phyloP scores from a whole-genome alignment of 352 stramenopile genomes.

The Phytophthora multivora region DNA sequence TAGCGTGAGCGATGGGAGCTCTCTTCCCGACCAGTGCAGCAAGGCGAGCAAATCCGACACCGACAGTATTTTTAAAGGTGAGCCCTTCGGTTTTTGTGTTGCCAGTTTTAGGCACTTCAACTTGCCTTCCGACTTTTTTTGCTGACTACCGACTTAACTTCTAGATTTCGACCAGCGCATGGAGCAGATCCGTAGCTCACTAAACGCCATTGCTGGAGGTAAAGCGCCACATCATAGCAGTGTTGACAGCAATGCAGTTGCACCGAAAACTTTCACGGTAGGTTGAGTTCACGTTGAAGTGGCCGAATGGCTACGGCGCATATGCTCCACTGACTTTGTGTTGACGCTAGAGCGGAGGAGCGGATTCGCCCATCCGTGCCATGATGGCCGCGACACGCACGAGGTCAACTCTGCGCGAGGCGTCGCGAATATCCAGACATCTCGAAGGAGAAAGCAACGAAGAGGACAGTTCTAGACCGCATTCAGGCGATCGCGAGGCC shows the following conservation, averaged over 20 bases:
- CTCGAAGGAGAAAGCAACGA: not conserved
- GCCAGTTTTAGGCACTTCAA: slow-evolving; percentile 11
- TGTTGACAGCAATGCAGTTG: not conserved
- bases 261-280: slow-evolving; percentile 28
- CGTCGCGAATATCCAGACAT: slow-evolving; percentile 25
- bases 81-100: slow-evolving; percentile 3
- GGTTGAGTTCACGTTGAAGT: slow-evolving; percentile 11
- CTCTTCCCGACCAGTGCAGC: slow-evolving; percentile 4
- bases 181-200: slow-evolving; percentile 70
- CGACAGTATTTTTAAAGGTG: slow-evolving; percentile 38
- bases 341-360: slow-evolving; percentile 14
- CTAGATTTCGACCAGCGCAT: slow-evolving; percentile 75
- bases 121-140: slow-evolving; percentile 7
- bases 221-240: slow-evolving; percentile 5
- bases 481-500: slow-evolving; percentile 28
- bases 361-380: slow-evolving; percentile 20
- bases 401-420: slow-evolving; percentile 19
- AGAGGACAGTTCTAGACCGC: not conserved
- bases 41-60: slow-evolving; percentile 1
- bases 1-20: slow-evolving; percentile 5
- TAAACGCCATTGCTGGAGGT: slow-evolving; percentile 56
- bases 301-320: slow-evolving; percentile 2
- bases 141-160: slow-evolving; percentile 8
- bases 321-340: slow-evolving; percentile 8
- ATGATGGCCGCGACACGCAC: slow-evolving; percentile 22